Evolutionary conservation across 495 filamentous ascomycete species (phyloP).

Genomic region (Xylaria flabelliformis): DNA sequence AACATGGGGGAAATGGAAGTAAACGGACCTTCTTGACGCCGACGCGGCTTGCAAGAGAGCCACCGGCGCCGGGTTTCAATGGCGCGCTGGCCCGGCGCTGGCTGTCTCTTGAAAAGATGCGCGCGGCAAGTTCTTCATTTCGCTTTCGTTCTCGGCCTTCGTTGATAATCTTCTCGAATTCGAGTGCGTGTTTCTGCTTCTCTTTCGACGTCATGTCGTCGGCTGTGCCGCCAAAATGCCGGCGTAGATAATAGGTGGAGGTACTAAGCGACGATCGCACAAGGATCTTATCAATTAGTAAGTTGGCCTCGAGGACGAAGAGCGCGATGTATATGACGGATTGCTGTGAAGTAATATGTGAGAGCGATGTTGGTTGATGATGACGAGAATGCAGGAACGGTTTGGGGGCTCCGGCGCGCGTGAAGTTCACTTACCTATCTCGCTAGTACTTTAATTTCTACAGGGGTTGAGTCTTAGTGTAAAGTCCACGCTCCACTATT

Average conservation of each 20-base stretch:
- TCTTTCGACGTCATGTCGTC: constrained; percentile 52
- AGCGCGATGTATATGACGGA: background rate
- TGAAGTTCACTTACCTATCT: background rate
- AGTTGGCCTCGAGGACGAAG: background rate
- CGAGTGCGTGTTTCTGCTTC: constrained; percentile 50
- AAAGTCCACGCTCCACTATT: background rate
- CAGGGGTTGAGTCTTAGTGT: constrained; percentile 1
- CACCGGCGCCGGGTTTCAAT: constrained; percentile 47
- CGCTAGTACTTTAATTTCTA: background rate
- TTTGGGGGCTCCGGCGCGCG: constrained; percentile 1
- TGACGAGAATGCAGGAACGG: constrained; percentile 14
- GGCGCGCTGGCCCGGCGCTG: constrained; percentile 64
- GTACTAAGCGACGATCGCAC: constrained; percentile 16
- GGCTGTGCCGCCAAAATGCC: constrained; percentile 18
- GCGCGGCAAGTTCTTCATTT: constrained; percentile 72
- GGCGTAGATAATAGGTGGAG: background rate
- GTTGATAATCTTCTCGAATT: constrained; percentile 72
- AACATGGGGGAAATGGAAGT: constrained; percentile 23
- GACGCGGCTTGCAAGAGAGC: constrained; percentile 74
- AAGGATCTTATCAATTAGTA: background rate
- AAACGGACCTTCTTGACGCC: constrained; percentile 70
- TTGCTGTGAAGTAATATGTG: background rate
- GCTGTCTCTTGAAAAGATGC: constrained; percentile 67
- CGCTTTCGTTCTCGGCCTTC: constrained; percentile 71
- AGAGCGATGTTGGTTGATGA: background rate